A percentile compares a stretch with the other conserved stretches of the same genome.
Evolutionary conservation across 2,329 filamentous ascomycete genomes (phyloP).

Genomic region (Neonectria coccinea): DNA sequence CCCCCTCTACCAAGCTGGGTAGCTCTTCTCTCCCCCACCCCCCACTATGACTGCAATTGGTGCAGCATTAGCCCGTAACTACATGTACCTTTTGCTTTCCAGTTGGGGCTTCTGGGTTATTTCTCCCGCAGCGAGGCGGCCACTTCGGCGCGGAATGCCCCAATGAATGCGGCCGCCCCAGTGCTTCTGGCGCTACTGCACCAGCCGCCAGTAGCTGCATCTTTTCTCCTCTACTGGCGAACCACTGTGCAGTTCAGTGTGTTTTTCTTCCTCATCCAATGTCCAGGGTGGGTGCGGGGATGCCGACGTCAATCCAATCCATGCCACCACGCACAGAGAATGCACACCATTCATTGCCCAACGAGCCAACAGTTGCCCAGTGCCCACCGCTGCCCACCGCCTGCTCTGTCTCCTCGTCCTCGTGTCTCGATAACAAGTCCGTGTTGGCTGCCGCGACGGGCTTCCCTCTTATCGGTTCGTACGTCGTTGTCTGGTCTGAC

Average conservation of each 20-base stretch:
- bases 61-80: slow-evolving; percentile 5
- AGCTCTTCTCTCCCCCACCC: slow-evolving; percentile 42
- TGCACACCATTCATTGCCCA: slow-evolving; percentile 9
- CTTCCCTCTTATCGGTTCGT: not conserved
- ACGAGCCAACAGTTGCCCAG: slow-evolving; percentile 1
- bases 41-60: slow-evolving; percentile 21
- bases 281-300: slow-evolving; percentile 16
- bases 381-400: slow-evolving; percentile 16
- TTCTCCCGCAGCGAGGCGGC: not conserved
- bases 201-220: slow-evolving; percentile 40
- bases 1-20: slow-evolving; percentile 31
- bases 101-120: too few species aligned
- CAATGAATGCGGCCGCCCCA: slow-evolving; percentile 28
- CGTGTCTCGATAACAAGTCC: slow-evolving; percentile 15
- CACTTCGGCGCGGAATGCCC: slow-evolving; percentile 41
- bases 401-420: slow-evolving; percentile 21
- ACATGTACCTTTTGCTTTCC: not conserved
- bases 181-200: slow-evolving; percentile 44
- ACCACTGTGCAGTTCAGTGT: slow-evolving; percentile 22
- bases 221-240: slow-evolving; percentile 19
- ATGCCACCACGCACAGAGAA: not conserved
- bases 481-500: slow-evolving; percentile 1
- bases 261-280: slow-evolving; percentile 14
- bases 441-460: slow-evolving; percentile 8
- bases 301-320: slow-evolving; percentile 2